Conservation (phyloP, 768 basidiomycete genomes). For the Amanita fuliginea region DNA sequence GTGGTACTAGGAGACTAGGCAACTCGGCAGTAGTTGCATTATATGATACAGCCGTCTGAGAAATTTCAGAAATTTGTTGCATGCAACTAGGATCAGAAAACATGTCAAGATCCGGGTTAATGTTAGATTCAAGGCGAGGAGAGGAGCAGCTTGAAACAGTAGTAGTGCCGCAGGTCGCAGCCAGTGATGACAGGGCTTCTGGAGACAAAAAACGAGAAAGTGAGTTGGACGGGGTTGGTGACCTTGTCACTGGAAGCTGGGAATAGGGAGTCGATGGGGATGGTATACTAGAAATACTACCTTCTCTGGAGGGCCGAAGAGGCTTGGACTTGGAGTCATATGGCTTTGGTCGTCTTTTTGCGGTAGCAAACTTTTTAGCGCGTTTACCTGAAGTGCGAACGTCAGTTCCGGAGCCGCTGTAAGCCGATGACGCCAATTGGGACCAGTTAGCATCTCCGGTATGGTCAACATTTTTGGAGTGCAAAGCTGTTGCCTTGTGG, state of each 20-base stretch:
- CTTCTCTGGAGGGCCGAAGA: conserved; percentile 35
- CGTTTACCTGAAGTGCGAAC: conserved; percentile 35
- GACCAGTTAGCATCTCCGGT: conserved; percentile 41
- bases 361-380: conserved; percentile 25
- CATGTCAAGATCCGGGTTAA: conserved; percentile 22
- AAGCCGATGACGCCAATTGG: conserved; percentile 19
- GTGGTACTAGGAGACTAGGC: conserved; percentile 20
- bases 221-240: conserved; percentile 30
- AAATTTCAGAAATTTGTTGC: conserved; percentile 10
- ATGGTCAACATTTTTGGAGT: conserved; percentile 21
- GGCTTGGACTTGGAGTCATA: conserved; percentile 47
- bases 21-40: conserved; percentile 13
- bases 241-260: conserved; percentile 30
- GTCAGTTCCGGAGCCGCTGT: conserved; percentile 19
- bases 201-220: conserved; percentile 20
- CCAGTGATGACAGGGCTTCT: conserved; percentile 19
- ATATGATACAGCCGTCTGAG: conserved; percentile 18
- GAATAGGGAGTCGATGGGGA: conserved; percentile 37
- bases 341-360: conserved; percentile 59
- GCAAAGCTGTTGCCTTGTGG: conserved; percentile 68
- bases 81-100: conserved; percentile 12
- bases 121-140: conserved; percentile 29
- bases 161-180: conserved; percentile 25
- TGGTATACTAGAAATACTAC: conserved; percentile 39
- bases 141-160: conserved; percentile 37